These are phyloP conservation scores for Asterella californica DNA, from an alignment of 225 moss, liverwort and hornwort species.

Conservation along the genomic window DNA sequence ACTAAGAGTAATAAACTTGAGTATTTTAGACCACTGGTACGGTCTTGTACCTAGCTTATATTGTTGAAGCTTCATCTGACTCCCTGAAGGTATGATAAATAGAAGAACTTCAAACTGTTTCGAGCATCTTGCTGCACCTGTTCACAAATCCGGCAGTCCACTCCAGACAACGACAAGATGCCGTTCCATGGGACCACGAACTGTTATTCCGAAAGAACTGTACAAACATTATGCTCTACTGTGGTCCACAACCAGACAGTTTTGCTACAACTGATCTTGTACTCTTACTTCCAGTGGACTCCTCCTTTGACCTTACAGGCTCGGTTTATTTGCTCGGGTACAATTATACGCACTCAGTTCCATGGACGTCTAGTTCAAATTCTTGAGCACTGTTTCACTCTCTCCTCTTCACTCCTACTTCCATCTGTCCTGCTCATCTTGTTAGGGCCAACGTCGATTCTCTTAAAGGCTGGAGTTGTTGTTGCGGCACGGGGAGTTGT, in stretches of 20 bases:
- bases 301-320: neutral
- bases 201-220: neutral
- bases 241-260: neutral
- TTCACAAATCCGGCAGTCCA: neutral
- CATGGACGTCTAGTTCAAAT: neutral
- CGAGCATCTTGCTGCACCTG: neutral
- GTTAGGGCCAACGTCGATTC: neutral
- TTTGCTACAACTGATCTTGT: neutral
- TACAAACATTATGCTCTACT: neutral
- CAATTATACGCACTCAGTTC: neutral
- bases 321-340: neutral
- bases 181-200: neutral
- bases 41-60: no score
- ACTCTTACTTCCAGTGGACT: neutral
- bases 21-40: neutral
- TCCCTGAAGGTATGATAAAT: neutral
- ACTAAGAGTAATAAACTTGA: neutral
- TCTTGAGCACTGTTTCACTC: neutral
- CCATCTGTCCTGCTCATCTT: neutral
- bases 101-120: neutral
- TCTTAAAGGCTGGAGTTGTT: neutral
- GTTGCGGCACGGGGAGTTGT: neutral
- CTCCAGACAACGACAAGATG: conserved; percentile 3
- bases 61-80: neutral
- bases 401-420: neutral